phyloP scores from a whole-genome alignment of 2,329 filamentous ascomycete species.

The Pseudocercospora vitis region DNA sequence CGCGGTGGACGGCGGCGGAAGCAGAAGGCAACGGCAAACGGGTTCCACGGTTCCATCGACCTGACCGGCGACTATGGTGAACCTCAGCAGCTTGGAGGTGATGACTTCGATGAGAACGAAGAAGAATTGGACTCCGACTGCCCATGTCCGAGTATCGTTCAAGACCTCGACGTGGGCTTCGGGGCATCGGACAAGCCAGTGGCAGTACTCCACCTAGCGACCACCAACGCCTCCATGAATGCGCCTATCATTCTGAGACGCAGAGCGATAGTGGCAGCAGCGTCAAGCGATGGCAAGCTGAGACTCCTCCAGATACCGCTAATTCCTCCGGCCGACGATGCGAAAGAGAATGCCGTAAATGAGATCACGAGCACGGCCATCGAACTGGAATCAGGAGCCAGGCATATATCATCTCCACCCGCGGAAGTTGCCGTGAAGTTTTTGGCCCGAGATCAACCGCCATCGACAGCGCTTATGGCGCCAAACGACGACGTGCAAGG shows the following conservation, averaged over 20 bases:
- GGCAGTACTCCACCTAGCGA: constrained; percentile 40
- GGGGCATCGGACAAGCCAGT: constrained; percentile 54
- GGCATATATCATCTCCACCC: constrained; percentile 10
- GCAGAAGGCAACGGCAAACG: constrained; percentile 7
- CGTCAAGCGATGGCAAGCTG: constrained; percentile 59
- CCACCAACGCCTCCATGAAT: too few relatives aligned
- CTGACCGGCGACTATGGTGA: constrained; percentile 59
- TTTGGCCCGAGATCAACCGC: constrained; percentile 17
- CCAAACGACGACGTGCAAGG: constrained; percentile 17
- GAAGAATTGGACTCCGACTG: constrained; percentile 59
- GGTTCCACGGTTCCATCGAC: constrained; percentile 33
- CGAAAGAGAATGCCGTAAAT: constrained; percentile 26
- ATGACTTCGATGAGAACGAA: constrained; percentile 56
- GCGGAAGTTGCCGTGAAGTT: constrained; percentile 23
- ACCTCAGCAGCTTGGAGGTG: constrained; percentile 31
- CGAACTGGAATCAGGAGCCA: constrained; percentile 7
- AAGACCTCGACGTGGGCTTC: constrained; percentile 56
- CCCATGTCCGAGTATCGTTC: constrained; percentile 56
- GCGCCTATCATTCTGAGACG: constrained; percentile 33
- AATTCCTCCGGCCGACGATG: constrained; percentile 44
- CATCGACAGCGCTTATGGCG: constrained; percentile 4
- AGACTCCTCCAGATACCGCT: constrained; percentile 57
- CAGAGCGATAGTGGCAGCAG: constrained; percentile 52
- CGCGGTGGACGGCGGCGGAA: constrained; percentile 51
- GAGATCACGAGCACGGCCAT: constrained; percentile 13